Evolutionary conservation across 2,329 filamentous ascomycete species (phyloP), one percentile per base, ranked within the genome.

Genomic region (Coccinonectria pachysandricola): DNA sequence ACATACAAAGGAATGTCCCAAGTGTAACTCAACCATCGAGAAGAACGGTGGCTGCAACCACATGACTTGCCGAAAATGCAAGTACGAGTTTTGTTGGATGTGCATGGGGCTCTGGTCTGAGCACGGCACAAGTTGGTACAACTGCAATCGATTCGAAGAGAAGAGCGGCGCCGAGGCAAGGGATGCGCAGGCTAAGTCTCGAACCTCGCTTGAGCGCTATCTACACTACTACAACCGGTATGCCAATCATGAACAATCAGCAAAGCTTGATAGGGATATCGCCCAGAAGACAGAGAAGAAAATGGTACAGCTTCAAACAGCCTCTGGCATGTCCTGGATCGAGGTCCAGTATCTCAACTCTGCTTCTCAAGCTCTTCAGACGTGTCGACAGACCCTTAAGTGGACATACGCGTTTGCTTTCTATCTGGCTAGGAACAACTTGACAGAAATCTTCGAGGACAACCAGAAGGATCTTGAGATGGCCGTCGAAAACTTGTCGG

Each of bases 341-440:
- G 91, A 98, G 53, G 91, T 98, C 6, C 91, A 98, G 50, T 98
- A 96, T 52, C 71, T 98, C 12, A 84, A 94, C 48, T 79, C 83
- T 2, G 91, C 91, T 0, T 94, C 87, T 0, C 85, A 94, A 50
- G 85, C 88, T 3, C 69, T 98, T 10, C 88, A 96, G 59, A 86
- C 85, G 23, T 98, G 91, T 56, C 82, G 91, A n/a, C 88, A 96
- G 59, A 98, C 91, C 0, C 67, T 98, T 5, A 98, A 98, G 61
- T 98, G 91, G 91, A 98, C 91, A 0, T 98, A 98, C 48, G 91
- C 91, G 0, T 98, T 98, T 57, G 91, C 91, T 1, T 98, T 91
- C 53, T 98, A 98, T 50, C 74, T 98, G n/a, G 79, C 80, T 3
- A 77, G 85, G 30, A 96, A 95, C 65, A 96, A 98, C 49, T 63